Evolutionary conservation across 305 asterid genomes (phyloP), one percentile per base, ranked within the genome.

Genomic region (Withania somnifera): DNA sequence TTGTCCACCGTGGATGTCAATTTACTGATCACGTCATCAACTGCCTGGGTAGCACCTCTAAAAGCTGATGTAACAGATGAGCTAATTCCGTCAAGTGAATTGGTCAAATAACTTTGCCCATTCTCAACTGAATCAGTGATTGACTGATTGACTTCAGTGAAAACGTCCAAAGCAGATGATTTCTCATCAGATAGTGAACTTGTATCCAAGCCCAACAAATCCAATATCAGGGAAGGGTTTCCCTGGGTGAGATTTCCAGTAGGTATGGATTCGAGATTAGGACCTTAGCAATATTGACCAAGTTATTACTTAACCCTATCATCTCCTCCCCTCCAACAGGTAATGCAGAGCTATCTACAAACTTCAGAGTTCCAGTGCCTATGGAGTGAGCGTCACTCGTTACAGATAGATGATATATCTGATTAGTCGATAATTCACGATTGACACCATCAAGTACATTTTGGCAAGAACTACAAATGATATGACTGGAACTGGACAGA

Each of bases 91-190:
- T 90, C 89, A 52, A 93, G 57, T 47, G 95, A 91, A 45, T 83
- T 83, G 80, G 85, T 91, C 84, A 92, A 69, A 84, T 83, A 77
- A 85, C 84, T 80, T 84, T 90, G 90, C 28, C 92, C 96, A 50
- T 86, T 88, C 56, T 86, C 87, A 38, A 93, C 60, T 47, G 89
- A 79, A 66, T 83, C 90, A 47, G 83, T 71, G 51, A 88, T 30
- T 68, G 91, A 85, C 45, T 78, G 79, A 30, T 84, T 87, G 58
- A 86, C 38, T 75, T 80, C 85, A 66, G 87, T 58, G 53, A 88
- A 56, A 82, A 86, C 51, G 81, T 90, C 89, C 14, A 79, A 54
- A 20, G 84, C 67, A 28, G 83, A 87, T 68, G 86, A 80, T 79
- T 87, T 82, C 71, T 69, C 73, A 78, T 69, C 88, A 58, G 97